Conservation (phyloP, 2,329 filamentous ascomycete genomes). For the Trematosphaeria pertusa region DNA sequence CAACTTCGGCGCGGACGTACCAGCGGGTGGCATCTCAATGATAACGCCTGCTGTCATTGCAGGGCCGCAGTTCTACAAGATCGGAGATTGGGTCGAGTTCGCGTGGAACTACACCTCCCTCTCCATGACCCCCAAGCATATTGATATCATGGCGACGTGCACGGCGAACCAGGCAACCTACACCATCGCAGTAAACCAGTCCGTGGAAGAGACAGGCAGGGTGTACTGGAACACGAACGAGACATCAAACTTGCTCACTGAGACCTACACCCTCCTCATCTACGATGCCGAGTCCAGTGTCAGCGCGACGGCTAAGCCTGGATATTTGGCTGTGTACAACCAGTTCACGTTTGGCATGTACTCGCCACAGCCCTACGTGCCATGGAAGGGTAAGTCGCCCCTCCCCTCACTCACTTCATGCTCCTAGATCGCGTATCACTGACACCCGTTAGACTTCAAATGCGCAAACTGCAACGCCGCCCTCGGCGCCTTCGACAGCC, state of each 20-base stretch:
- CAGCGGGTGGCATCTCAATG: slow-evolving; percentile 67
- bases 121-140: slow-evolving; percentile 61
- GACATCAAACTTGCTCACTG: slow-evolving; percentile 58
- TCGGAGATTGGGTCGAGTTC: slow-evolving; percentile 68
- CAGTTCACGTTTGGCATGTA: slow-evolving; percentile 70
- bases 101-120: slow-evolving; percentile 74
- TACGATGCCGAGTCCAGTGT: slow-evolving; percentile 64
- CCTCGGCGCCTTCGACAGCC: slow-evolving; percentile 59
- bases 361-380: slow-evolving; percentile 58
- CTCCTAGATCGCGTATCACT: slow-evolving; percentile 4
- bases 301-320: slow-evolving; percentile 59
- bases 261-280: slow-evolving; percentile 69
- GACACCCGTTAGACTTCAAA: slow-evolving; percentile 52
- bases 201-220: slow-evolving; percentile 58
- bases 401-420: background rate
- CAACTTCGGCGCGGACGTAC: slow-evolving; percentile 59
- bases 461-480: slow-evolving; percentile 66
- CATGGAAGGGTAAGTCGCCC: slow-evolving; percentile 54
- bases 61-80: slow-evolving; percentile 67
- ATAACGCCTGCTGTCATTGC: slow-evolving; percentile 61
- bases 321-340: slow-evolving; percentile 61
- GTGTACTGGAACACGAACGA: slow-evolving; percentile 67
- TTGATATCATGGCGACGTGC: slow-evolving; percentile 70
- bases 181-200: slow-evolving; percentile 67
- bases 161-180: slow-evolving; percentile 65